Evolutionary conservation across 2,329 filamentous ascomycete species (phyloP).

Genomic region (Zymoseptoria ardabiliae): DNA sequence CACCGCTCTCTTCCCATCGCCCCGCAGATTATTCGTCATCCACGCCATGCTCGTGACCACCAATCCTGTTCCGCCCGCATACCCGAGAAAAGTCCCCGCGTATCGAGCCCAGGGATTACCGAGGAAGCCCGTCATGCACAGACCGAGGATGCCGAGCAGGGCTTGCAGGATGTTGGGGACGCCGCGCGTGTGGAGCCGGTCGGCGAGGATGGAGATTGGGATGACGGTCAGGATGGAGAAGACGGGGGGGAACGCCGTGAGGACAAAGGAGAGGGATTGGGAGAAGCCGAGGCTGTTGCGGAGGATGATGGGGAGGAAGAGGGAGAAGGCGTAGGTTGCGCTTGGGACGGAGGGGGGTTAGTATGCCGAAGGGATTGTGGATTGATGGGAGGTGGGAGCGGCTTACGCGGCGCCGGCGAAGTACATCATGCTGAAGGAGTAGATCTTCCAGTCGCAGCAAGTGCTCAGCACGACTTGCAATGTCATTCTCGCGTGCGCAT

Average conservation of each 20-base stretch:
- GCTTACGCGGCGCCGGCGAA: slow-evolving; percentile 38
- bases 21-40: slow-evolving; percentile 68
- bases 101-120: slow-evolving; percentile 52
- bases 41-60: slow-evolving; percentile 66
- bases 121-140: slow-evolving; percentile 48
- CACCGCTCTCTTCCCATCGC: slow-evolving; percentile 12
- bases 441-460: slow-evolving; percentile 5
- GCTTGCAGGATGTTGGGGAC: slow-evolving; percentile 63
- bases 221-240: slow-evolving; percentile 59
- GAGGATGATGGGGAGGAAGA: slow-evolving; percentile 72
- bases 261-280: slow-evolving; percentile 57
- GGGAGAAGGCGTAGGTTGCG: slow-evolving; percentile 65
- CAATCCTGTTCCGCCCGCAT: slow-evolving; percentile 68
- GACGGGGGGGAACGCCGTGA: slow-evolving; percentile 62
- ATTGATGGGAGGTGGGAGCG: background rate
- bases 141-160: slow-evolving; percentile 48
- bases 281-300: slow-evolving; percentile 55
- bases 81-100: slow-evolving; percentile 66
- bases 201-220: slow-evolving; percentile 53
- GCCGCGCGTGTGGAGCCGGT: slow-evolving; percentile 59
- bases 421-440: slow-evolving; percentile 7
- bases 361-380: no score
- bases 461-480: background rate
- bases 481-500: slow-evolving; percentile 4
- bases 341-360: background rate